Evolutionary conservation across 108 stramenopile species (phyloP).

Genomic region (Mediolabrus comicus): DNA sequence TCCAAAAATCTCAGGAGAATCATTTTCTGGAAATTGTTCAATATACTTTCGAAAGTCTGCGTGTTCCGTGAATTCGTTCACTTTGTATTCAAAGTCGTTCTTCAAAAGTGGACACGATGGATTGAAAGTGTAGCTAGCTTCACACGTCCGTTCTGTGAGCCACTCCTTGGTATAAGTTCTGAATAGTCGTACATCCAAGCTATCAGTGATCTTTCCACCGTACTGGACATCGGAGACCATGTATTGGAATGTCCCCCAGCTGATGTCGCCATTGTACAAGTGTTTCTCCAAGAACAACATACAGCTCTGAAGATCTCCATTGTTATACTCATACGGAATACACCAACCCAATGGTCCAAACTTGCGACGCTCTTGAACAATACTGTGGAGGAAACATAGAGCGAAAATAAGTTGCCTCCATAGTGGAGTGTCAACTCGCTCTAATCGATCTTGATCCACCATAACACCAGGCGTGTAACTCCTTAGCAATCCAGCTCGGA

Average conservation of each 20-base stretch:
- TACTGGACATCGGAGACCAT: slow-evolving; percentile 93
- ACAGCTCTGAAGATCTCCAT: slow-evolving; percentile 88
- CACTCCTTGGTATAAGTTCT: slow-evolving; percentile 85
- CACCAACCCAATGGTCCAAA: slow-evolving; percentile 93
- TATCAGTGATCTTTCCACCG: slow-evolving; percentile 94
- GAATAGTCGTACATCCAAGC: slow-evolving; percentile 85
- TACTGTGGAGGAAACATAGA: slow-evolving; percentile 88
- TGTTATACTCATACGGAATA: slow-evolving; percentile 92
- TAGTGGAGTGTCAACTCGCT: slow-evolving; percentile 85
- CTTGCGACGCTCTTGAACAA: slow-evolving; percentile 92
- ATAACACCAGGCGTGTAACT: slow-evolving; percentile 85
- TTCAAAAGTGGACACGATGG: slow-evolving; percentile 68
- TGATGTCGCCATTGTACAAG: slow-evolving; percentile 87
- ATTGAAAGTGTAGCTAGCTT: slow-evolving; percentile 76
- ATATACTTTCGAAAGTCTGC: slow-evolving; percentile 73
- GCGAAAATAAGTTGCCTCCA: slow-evolving; percentile 69
- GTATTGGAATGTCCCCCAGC: slow-evolving; percentile 90
- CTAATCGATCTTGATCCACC: slow-evolving; percentile 91
- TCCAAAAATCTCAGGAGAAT: slow-evolving; percentile 92
- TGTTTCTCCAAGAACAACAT: slow-evolving; percentile 92
- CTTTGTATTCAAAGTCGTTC: slow-evolving; percentile 77
- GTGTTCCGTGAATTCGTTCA: slow-evolving; percentile 65
- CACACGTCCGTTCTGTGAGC: slow-evolving; percentile 76
- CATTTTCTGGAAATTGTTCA: slow-evolving; percentile 80
- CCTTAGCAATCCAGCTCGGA: slow-evolving; percentile 86